Evolutionary conservation across 257 asterid genomes (phyloP).

Genomic region (Galeopsis tetrahit): DNA sequence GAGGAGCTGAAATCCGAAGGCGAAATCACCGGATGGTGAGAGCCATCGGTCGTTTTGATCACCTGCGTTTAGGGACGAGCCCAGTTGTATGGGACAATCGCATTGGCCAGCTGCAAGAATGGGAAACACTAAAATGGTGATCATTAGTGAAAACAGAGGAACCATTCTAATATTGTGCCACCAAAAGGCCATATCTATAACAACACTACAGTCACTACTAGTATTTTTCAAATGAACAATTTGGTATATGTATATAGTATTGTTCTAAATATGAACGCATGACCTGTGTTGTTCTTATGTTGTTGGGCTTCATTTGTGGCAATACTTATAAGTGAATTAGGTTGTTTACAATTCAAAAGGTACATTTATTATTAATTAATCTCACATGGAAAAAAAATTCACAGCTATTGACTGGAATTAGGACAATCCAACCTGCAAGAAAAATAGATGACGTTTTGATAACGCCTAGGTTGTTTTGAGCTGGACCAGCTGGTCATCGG

Average conservation of each 20-base stretch:
- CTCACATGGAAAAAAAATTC: background rate
- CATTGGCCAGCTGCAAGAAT: slow-evolving; percentile 24
- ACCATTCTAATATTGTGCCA: background rate
- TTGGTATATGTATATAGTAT: background rate
- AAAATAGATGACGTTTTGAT: too few relatives aligned
- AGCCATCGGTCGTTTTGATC: slow-evolving; percentile 34
- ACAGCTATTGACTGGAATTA: too few relatives aligned
- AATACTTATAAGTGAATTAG: background rate
- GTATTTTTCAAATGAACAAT: background rate
- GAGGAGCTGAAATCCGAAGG: slow-evolving; percentile 49
- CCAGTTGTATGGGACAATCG: slow-evolving; percentile 21
- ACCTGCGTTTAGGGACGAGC: slow-evolving; percentile 32
- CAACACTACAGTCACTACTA: background rate
- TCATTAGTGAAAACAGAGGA: background rate
- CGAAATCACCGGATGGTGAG: slow-evolving; percentile 47
- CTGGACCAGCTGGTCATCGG: too few relatives aligned
- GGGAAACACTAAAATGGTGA: background rate
- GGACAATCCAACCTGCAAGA: too few relatives aligned
- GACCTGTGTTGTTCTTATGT: background rate
- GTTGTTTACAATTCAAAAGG: background rate
- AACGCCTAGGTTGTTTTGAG: too few relatives aligned
- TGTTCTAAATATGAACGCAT: background rate
- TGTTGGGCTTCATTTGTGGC: background rate
- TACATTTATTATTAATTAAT: too few relatives aligned
- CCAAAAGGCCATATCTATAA: slow-evolving; percentile 16